A percentile compares a stretch with the other conserved stretches of the same genome.
These are phyloP conservation scores for Vitis hybrid DNA, from an alignment of 177 flowering plant species.

Conservation along the genomic window DNA sequence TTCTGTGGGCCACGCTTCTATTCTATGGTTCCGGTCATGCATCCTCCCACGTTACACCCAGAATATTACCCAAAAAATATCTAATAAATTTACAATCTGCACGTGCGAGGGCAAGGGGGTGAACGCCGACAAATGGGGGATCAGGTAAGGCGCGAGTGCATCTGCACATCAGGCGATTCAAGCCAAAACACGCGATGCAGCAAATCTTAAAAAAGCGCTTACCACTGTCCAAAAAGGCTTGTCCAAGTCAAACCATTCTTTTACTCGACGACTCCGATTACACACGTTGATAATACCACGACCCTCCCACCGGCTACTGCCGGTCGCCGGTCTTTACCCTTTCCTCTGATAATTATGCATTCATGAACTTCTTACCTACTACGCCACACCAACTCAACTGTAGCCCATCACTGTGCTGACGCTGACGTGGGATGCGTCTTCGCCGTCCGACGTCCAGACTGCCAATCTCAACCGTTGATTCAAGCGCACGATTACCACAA, in stretches of 20 bases:
- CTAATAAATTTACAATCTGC: too few species aligned
- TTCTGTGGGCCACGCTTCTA: too few species aligned
- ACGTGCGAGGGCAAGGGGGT: too few species aligned
- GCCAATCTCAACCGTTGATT: not conserved
- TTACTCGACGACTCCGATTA: conserved; percentile 1
- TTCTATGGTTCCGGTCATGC: too few species aligned
- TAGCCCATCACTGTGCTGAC: not conserved
- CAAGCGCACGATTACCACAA: not conserved
- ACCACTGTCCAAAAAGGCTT: conserved; percentile 12
- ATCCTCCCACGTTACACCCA: too few species aligned
- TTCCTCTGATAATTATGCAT: not conserved
- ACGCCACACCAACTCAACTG: not conserved
- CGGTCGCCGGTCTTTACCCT: conserved; percentile 10
- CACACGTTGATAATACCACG: not conserved
- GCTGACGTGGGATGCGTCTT: not conserved
- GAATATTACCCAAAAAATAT: too few species aligned
- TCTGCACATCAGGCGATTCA: not conserved
- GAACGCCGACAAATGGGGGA: conserved; percentile 17
- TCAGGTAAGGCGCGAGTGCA: not conserved
- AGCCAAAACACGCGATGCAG: conserved; percentile 7
- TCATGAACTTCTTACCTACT: conserved; percentile 17
- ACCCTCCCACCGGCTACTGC: conserved; percentile 1
- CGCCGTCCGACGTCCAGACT: not conserved
- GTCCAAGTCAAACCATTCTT: conserved; percentile 19
- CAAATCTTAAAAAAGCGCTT: conserved; percentile 9